Conservation (phyloP, 2,329 filamentous ascomycete genomes). For the Penicillium sp. region DNA sequence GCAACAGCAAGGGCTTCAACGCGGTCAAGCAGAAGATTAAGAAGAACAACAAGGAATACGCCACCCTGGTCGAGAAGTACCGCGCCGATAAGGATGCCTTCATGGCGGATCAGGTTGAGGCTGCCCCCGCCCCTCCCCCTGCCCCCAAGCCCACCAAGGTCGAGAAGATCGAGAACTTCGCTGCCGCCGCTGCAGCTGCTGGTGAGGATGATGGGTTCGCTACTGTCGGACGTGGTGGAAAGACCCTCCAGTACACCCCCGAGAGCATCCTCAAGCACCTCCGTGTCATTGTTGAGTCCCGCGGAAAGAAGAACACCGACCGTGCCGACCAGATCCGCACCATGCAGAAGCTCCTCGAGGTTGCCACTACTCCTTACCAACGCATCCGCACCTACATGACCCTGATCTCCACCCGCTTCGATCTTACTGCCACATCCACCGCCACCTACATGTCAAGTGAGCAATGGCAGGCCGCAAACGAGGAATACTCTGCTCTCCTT, state of each 20-base stretch:
- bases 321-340: constrained; percentile 90
- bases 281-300: constrained; percentile 85
- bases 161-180: constrained; percentile 33
- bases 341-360: constrained; percentile 94
- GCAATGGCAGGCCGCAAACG: constrained; percentile 93
- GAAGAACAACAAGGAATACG: constrained; percentile 97
- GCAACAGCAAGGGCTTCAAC: constrained; percentile 89
- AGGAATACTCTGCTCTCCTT: constrained; percentile 77
- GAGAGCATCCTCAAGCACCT: constrained; percentile 99
- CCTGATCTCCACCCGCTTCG: constrained; percentile 90
- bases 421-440: constrained; percentile 74
- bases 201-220: constrained; percentile 84
- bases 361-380: constrained; percentile 89
- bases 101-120: constrained; percentile 81
- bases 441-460: constrained; percentile 84
- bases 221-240: constrained; percentile 84
- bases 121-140: constrained; percentile 44
- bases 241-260: constrained; percentile 85
- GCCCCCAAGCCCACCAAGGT: constrained; percentile 53
- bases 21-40: constrained; percentile 97
- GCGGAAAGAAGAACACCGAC: constrained; percentile 99
- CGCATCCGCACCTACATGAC: constrained; percentile 88
- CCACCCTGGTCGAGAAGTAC: constrained; percentile 82
- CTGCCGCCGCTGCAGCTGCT: constrained; percentile 51
- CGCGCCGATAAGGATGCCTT: constrained; percentile 79